These are phyloP conservation scores for Eimeria acervulina DNA, from an alignment of 169 alveolate species.

Conservation along the genomic window DNA sequence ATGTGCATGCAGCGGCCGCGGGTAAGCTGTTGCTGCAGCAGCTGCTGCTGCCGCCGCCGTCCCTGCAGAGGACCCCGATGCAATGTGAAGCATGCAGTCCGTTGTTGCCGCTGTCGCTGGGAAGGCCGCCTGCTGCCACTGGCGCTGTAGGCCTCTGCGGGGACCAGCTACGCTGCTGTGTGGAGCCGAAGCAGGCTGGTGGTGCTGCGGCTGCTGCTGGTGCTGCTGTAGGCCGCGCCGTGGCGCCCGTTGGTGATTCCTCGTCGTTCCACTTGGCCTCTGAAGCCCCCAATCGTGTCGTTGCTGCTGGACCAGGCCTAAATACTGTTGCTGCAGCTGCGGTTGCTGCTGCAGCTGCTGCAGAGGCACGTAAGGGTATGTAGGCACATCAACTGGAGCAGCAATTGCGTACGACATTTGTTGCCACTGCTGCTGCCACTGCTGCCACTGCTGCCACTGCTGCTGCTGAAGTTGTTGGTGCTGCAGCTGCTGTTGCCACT, in stretches of 20 bases:
- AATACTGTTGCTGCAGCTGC: conserved; percentile 47
- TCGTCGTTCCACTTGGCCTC: conserved; percentile 55
- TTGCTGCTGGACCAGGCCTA: conserved; percentile 41
- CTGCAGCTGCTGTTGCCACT: conserved; percentile 34
- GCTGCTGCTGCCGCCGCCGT: conserved; percentile 9
- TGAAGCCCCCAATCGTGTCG: conserved; percentile 44
- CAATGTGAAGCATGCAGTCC: conserved; percentile 27
- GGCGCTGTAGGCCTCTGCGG: conserved; percentile 67
- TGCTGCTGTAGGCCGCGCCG: conserved; percentile 64
- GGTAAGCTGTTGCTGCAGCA: conserved; percentile 28
- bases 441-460: conserved; percentile 70
- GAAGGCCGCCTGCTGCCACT: conserved; percentile 51
- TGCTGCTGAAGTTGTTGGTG: conserved; percentile 45
- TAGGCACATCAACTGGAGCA: conserved; percentile 36
- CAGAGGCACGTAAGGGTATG: conserved; percentile 40
- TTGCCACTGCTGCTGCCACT: conserved; percentile 65
- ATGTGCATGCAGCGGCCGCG: conserved; percentile 25
- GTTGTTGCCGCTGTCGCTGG: conserved; percentile 50
- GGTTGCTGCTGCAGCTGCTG: conserved; percentile 56
- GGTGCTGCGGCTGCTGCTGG: conserved; percentile 57
- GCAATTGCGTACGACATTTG: conserved; percentile 18
- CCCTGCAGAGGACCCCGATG: conserved; percentile 34
- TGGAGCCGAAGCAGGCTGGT: conserved; percentile 18
- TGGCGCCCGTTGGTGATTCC: conserved; percentile 29
- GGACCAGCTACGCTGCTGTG: conserved; percentile 36